These are phyloP conservation scores for Agrocybe pediades DNA, from an alignment of 768 basidiomycete genomes.

Conservation along the genomic window DNA sequence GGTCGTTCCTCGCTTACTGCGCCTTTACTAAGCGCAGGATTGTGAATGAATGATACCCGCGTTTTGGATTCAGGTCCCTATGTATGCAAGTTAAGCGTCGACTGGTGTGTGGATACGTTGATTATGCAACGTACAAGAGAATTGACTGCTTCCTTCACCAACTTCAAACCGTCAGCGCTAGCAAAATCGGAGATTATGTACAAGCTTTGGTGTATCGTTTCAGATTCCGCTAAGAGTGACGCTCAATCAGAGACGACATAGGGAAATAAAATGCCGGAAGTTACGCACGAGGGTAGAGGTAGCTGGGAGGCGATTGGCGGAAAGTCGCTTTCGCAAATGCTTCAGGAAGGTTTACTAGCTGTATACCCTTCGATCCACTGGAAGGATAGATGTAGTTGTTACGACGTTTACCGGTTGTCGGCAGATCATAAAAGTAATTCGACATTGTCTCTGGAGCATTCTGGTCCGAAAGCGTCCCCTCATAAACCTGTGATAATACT, in stretches of 20 bases:
- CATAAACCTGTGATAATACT: constrained; percentile 50
- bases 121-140: constrained; percentile 71
- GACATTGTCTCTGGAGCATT: constrained; percentile 46
- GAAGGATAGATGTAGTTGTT: constrained; percentile 74
- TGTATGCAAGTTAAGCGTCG: background rate
- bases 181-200: constrained; percentile 84
- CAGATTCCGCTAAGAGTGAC: constrained; percentile 27
- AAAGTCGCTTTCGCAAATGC: constrained; percentile 51
- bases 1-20: constrained; percentile 18
- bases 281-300: constrained; percentile 64
- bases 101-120: too few relatives aligned
- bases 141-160: constrained; percentile 64
- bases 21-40: constrained; percentile 41
- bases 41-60: constrained; percentile 80
- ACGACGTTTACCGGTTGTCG: constrained; percentile 67
- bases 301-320: constrained; percentile 41
- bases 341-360: constrained; percentile 57
- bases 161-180: constrained; percentile 50
- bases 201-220: constrained; percentile 44
- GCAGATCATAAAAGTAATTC: constrained; percentile 90
- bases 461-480: constrained; percentile 55
- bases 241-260: background rate
- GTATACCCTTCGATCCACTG: constrained; percentile 44
- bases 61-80: constrained; percentile 49
- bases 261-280: background rate